These are phyloP conservation scores for Raffaelea deltoideospora DNA, from an alignment of 2,329 filamentous ascomycete species.

Conservation along the genomic window DNA sequence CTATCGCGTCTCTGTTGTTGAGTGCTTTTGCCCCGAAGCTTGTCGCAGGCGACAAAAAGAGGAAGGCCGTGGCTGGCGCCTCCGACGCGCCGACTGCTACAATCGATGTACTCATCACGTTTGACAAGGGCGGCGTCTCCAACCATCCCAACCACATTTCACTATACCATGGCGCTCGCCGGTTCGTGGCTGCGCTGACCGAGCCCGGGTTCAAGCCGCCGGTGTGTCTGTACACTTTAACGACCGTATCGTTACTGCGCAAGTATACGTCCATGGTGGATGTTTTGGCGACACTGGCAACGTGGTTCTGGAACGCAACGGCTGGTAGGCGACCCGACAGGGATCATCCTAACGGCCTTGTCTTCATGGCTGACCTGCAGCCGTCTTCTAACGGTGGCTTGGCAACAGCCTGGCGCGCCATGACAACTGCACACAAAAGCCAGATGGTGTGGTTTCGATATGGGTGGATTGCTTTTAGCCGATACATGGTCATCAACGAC, in stretches of 20 bases:
- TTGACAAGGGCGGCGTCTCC: conserved; percentile 71
- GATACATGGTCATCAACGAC: conserved; percentile 96
- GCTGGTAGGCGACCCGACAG: conserved; percentile 13
- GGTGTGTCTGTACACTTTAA: conserved; percentile 75
- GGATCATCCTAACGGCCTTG: conserved; percentile 41
- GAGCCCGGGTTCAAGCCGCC: conserved; percentile 52
- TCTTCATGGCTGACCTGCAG: conserved; percentile 47
- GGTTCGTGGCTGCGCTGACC: conserved; percentile 55
- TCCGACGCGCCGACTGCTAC: conserved; percentile 26
- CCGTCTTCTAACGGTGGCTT: conserved; percentile 35
- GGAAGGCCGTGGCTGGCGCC: conserved; percentile 12
- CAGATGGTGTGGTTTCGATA: conserved; percentile 99
- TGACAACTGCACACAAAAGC: conserved; percentile 80
- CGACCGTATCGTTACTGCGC: conserved; percentile 52
- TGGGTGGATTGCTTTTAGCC: conserved; percentile 79
- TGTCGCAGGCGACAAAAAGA: conserved; percentile 12
- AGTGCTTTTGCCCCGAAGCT: conserved; percentile 59
- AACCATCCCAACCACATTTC: conserved; percentile 88
- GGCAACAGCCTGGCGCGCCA: conserved; percentile 58
- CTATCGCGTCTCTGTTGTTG: conserved; percentile 55
- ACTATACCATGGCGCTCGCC: conserved; percentile 64
- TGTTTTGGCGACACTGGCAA: conserved; percentile 50
- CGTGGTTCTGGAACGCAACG: conserved; percentile 19
- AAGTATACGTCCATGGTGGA: conserved; percentile 78
- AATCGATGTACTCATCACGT: conserved; percentile 79